Evolutionary conservation across 768 basidiomycete genomes (phyloP).

Genomic region (Rhodosporidiobolus sp.): DNA sequence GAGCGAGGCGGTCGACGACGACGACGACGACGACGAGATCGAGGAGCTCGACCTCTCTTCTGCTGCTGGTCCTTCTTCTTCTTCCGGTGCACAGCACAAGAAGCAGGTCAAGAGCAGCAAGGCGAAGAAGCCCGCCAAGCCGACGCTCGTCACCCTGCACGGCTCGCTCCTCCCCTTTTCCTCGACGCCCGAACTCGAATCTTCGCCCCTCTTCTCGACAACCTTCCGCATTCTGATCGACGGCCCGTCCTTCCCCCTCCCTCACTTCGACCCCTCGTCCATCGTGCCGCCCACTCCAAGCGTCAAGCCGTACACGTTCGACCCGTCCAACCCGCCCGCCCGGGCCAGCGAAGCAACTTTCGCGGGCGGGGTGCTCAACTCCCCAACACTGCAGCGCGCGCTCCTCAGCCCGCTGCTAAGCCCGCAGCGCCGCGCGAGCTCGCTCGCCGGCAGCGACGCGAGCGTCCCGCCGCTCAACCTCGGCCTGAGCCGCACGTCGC

Average conservation of each 20-base stretch:
- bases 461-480: conserved; percentile 27
- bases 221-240: conserved; percentile 32
- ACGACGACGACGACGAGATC: conserved; percentile 2
- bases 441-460: conserved; percentile 13
- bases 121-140: background rate
- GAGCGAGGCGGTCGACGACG: background rate
- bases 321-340: background rate
- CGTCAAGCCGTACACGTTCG: conserved; percentile 2
- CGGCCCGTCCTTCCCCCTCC: conserved; percentile 18
- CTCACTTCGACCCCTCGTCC: conserved; percentile 23
- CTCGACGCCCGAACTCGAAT: background rate
- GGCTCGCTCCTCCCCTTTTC: conserved; percentile 5
- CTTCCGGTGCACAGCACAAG: too few relatives aligned
- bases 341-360: background rate
- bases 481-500: conserved; percentile 16
- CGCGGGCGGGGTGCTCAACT: conserved; percentile 14
- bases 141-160: conserved; percentile 12
- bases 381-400: conserved; percentile 32
- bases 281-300: conserved; percentile 15
- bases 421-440: conserved; percentile 16
- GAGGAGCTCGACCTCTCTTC: background rate
- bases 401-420: conserved; percentile 27
- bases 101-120: background rate
- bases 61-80: background rate
- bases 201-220: conserved; percentile 22